Evolutionary conservation across 2,329 filamentous ascomycete species (phyloP).

Genomic region (Fusarium odoratissimum): DNA sequence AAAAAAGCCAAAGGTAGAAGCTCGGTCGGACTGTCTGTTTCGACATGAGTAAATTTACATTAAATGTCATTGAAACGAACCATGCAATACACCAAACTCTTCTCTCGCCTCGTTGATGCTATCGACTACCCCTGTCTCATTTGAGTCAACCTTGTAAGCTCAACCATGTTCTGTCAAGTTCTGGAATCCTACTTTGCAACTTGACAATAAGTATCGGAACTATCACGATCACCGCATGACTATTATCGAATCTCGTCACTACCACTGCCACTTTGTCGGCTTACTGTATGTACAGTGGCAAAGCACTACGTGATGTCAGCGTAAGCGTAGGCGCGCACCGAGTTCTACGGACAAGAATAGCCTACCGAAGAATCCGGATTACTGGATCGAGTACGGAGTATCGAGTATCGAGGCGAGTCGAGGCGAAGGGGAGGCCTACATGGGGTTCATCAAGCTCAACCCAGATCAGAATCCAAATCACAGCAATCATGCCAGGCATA

Average conservation of each 20-base stretch:
- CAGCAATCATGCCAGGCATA: constrained; percentile 1
- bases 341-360: constrained; percentile 1
- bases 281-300: not conserved
- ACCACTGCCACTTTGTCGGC: not conserved
- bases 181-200: constrained; percentile 3
- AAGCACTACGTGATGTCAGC: not conserved
- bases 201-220: constrained; percentile 11
- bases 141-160: constrained; percentile 1
- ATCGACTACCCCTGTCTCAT: constrained; percentile 3
- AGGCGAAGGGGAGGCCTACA: not conserved
- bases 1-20: constrained; percentile 5
- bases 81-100: constrained; percentile 2
- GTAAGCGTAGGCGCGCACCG: not conserved
- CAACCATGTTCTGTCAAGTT: constrained; percentile 12
- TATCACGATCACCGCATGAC: not conserved
- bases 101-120: constrained; percentile 15
- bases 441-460: constrained; percentile 2
- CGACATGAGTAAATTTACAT: not conserved
- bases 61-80: constrained; percentile 8
- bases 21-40: constrained; percentile 4
- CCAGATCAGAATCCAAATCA: constrained; percentile 11
- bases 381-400: not conserved
- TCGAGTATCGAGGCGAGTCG: not conserved
- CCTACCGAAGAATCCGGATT: not conserved
- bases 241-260: not conserved